Evolutionary conservation across 73 alveolate genomes (phyloP).

Genomic region (Paramecium primaurelia): DNA sequence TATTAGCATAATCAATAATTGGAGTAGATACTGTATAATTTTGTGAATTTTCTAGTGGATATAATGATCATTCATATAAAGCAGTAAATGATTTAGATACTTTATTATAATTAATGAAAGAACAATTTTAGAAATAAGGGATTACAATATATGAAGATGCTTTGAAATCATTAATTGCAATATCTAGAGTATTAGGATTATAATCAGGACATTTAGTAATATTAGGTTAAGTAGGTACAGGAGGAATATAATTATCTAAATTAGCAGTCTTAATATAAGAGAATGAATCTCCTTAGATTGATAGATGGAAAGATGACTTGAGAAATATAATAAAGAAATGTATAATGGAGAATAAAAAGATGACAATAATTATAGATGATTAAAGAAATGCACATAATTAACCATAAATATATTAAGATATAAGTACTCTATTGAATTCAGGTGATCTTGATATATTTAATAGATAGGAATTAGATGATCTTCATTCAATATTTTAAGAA

Average conservation of each 20-base stretch:
- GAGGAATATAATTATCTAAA: not conserved
- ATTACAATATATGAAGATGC: constrained; percentile 4
- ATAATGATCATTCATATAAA: constrained; percentile 4
- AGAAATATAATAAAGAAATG: not conserved
- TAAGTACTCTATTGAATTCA: constrained; percentile 93
- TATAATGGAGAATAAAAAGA: not conserved
- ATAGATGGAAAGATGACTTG: constrained; percentile 23
- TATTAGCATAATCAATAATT: not conserved
- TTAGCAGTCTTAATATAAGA: not conserved
- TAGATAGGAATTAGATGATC: constrained; percentile 72
- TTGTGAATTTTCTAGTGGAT: not conserved
- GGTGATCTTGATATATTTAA: constrained; percentile 85
- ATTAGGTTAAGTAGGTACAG: constrained; percentile 8
- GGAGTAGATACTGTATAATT: not conserved
- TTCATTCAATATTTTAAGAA: constrained; percentile 41
- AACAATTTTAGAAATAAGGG: not conserved
- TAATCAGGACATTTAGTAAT: not conserved
- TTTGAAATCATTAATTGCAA: not conserved
- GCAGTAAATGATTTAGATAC: not conserved
- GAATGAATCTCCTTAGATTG: constrained; percentile 22
- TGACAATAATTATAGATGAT: constrained; percentile 76
- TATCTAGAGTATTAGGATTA: not conserved
- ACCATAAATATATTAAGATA: constrained; percentile 91
- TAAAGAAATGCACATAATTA: constrained; percentile 85
- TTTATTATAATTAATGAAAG: not conserved